A percentile compares a stretch with the other conserved stretches of the same genome.
Evolutionary conservation across 1,284 basidiomycete genomes (phyloP).

Genomic region (Mixia osmundae): DNA sequence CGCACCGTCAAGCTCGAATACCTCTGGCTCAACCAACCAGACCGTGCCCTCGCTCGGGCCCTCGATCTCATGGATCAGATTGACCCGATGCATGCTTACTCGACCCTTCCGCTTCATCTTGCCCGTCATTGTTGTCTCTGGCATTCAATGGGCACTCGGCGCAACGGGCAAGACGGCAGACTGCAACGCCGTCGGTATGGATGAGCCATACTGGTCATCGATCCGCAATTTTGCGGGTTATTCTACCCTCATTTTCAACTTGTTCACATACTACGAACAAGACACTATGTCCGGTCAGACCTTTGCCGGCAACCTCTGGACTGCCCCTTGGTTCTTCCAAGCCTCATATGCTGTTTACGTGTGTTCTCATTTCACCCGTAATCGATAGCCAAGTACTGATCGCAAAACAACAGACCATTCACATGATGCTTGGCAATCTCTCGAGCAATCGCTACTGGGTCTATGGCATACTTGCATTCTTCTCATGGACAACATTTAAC

Average conservation of each 20-base stretch:
- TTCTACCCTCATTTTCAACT: slow-evolving; percentile 18
- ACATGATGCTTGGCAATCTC: slow-evolving; percentile 22
- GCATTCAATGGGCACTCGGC: slow-evolving; percentile 20
- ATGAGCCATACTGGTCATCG: slow-evolving; percentile 20
- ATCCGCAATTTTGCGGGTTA: slow-evolving; percentile 18
- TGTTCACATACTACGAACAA: slow-evolving; percentile 19
- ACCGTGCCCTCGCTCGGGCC: slow-evolving; percentile 5
- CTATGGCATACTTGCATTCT: slow-evolving; percentile 18
- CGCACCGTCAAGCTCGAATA: slow-evolving; percentile 2
- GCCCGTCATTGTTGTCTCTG: slow-evolving; percentile 19
- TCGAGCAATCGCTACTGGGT: slow-evolving; percentile 22
- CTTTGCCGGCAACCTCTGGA: slow-evolving; percentile 21
- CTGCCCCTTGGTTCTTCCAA: slow-evolving; percentile 21
- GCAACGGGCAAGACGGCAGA: slow-evolving; percentile 16
- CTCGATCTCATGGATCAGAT: slow-evolving; percentile 18
- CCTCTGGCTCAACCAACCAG: not conserved
- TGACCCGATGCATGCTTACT: slow-evolving; percentile 20
- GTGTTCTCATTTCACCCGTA: not conserved
- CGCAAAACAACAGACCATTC: slow-evolving; percentile 8
- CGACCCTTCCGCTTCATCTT: slow-evolving; percentile 21
- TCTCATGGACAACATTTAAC: slow-evolving; percentile 21
- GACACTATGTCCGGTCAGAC: slow-evolving; percentile 19
- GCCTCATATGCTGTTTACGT: slow-evolving; percentile 18
- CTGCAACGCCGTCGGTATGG: slow-evolving; percentile 21
- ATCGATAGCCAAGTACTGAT: not conserved